phyloP scores from a whole-genome alignment of 1,284 basidiomycete genomes.

The Pseudozyma flocculosa region DNA sequence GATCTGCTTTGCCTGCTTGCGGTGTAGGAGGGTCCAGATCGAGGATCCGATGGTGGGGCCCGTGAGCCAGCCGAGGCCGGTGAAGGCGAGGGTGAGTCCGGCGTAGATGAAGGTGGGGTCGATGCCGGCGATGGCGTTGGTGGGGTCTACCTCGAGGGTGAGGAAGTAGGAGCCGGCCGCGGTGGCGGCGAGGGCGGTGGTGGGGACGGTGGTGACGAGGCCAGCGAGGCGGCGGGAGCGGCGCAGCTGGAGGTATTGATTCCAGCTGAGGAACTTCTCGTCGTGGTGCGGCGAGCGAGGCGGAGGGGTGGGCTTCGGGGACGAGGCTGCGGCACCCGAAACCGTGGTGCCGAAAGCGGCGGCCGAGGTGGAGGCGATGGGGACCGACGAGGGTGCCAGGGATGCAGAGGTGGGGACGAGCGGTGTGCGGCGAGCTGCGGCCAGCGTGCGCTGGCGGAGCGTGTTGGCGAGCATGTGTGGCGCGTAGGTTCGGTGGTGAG shows the following conservation, averaged over 20 bases:
- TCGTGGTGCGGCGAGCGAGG: background rate
- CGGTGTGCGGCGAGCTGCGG: too few species aligned
- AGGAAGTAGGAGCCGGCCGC: conserved; percentile 49
- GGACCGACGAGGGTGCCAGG: too few species aligned
- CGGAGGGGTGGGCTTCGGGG: conserved; percentile 1
- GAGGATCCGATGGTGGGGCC: conserved; percentile 46
- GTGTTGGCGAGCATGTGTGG: too few species aligned
- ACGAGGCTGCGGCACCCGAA: background rate
- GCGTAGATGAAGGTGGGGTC: conserved; percentile 51
- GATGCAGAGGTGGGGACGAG: too few species aligned
- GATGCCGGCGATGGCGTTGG: conserved; percentile 42
- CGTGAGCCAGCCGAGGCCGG: conserved; percentile 50
- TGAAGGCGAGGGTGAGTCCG: conserved; percentile 46
- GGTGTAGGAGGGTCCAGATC: conserved; percentile 46
- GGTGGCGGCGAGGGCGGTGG: conserved; percentile 42
- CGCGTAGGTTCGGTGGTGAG: too few species aligned
- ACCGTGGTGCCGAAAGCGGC: background rate
- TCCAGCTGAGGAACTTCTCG: conserved; percentile 18
- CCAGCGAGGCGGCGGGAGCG: conserved; percentile 44
- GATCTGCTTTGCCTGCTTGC: conserved; percentile 39
- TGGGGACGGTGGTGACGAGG: conserved; percentile 49
- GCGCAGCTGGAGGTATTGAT: conserved; percentile 45
- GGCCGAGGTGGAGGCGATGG: background rate
- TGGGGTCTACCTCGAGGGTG: conserved; percentile 48
- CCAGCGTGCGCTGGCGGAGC: too few species aligned